Percentiles rank a stretch among this genome's conserved stretches.
phyloP scores from a whole-genome alignment of 306 rosid genomes.

The Begonia peltatifolia region DNA sequence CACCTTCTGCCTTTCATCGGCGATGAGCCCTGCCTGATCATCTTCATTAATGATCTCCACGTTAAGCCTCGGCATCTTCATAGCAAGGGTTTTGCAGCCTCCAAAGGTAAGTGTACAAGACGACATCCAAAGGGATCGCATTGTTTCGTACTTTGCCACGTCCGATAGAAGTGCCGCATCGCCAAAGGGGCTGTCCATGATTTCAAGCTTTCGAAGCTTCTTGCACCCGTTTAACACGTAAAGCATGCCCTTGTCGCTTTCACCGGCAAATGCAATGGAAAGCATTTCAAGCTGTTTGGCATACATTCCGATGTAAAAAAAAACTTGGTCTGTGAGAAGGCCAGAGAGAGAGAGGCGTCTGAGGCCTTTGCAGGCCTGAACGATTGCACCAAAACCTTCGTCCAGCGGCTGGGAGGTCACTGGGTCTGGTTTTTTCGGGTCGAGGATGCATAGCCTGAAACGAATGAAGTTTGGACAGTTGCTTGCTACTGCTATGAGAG shows the following conservation, averaged over 20 bases:
- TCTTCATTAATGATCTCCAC: slow-evolving; percentile 64
- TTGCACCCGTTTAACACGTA: slow-evolving; percentile 75
- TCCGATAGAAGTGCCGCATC: slow-evolving; percentile 51
- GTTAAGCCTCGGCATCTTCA: slow-evolving; percentile 55
- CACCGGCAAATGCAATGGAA: slow-evolving; percentile 76
- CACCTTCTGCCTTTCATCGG: slow-evolving; percentile 26
- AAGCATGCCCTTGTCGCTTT: slow-evolving; percentile 63
- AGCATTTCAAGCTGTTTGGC: slow-evolving; percentile 81
- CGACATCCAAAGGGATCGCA: slow-evolving; percentile 99
- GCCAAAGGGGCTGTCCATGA: slow-evolving; percentile 70
- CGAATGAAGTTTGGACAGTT: slow-evolving; percentile 70
- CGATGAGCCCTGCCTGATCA: slow-evolving; percentile 10
- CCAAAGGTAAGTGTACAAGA: slow-evolving; percentile 59
- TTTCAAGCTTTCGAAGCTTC: slow-evolving; percentile 78
- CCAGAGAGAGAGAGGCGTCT: slow-evolving; percentile 68
- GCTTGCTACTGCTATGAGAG: slow-evolving; percentile 57
- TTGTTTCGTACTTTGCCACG: slow-evolving; percentile 82
- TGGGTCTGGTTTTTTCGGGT: slow-evolving; percentile 48
- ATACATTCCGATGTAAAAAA: slow-evolving; percentile 70
- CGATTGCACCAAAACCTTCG: slow-evolving; percentile 84
- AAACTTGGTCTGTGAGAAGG: slow-evolving; percentile 48
- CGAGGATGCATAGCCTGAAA: slow-evolving; percentile 57
- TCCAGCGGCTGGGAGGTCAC: slow-evolving; percentile 58
- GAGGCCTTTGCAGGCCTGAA: slow-evolving; percentile 51
- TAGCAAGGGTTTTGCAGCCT: slow-evolving; percentile 51